Conservation (phyloP, 345 rosid species). For the Streptanthus diversifolius region DNA sequence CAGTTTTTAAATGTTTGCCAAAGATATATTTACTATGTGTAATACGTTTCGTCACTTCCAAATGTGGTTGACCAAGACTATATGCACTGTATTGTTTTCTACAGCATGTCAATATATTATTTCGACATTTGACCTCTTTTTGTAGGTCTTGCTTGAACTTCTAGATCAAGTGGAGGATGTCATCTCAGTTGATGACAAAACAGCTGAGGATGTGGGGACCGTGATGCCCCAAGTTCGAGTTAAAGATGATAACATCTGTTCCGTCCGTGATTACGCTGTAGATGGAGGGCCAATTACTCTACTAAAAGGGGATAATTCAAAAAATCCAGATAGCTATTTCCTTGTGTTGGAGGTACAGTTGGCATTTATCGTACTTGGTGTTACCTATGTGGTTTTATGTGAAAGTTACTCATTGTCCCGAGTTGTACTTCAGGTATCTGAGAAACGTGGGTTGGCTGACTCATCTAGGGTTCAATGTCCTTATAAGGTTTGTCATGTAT, state of each 20-base stretch:
- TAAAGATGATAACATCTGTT: constrained; percentile 26
- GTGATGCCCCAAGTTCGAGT: constrained; percentile 39
- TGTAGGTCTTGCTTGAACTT: constrained; percentile 80
- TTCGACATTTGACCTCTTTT: constrained; percentile 15
- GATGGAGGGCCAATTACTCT: constrained; percentile 31
- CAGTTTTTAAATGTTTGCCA: not conserved
- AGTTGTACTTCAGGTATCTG: constrained; percentile 58
- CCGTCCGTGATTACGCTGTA: constrained; percentile 19
- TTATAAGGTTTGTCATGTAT: constrained; percentile 57
- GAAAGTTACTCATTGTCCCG: constrained; percentile 9
- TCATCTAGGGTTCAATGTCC: constrained; percentile 39
- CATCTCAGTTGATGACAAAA: constrained; percentile 63
- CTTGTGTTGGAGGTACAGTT: constrained; percentile 83
- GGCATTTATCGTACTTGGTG: not conserved
- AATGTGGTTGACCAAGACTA: not conserved
- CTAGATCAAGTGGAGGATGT: constrained; percentile 94
- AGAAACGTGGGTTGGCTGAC: constrained; percentile 48
- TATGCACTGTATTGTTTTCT: constrained; percentile 13
- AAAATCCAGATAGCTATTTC: constrained; percentile 43
- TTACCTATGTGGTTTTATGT: constrained; percentile 8
- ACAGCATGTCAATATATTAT: not conserved
- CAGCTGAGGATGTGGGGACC: constrained; percentile 33
- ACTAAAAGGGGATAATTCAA: constrained; percentile 22
- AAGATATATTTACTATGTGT: not conserved
- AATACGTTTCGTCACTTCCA: not conserved